A percentile compares a stretch with the other conserved stretches of the same genome.
Conservation (phyloP, 2,329 filamentous ascomycete species). For the Fusarium nygamai region DNA sequence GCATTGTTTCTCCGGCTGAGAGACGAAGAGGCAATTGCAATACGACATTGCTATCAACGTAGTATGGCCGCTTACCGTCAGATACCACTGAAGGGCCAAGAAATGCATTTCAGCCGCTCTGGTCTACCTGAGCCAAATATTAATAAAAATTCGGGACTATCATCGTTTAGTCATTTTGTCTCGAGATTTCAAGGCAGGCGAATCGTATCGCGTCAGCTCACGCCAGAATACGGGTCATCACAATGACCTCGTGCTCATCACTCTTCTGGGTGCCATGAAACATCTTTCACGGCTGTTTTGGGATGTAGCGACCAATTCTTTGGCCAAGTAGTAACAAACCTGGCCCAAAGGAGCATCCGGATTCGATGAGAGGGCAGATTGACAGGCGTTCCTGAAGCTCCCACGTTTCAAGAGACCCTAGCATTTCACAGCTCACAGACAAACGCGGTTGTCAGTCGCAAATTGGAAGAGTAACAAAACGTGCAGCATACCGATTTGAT, state of each 20-base stretch:
- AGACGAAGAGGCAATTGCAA: constrained; percentile 2
- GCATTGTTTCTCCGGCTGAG: constrained; percentile 10
- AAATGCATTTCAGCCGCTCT: constrained; percentile 6
- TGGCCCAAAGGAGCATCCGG: constrained; percentile 22
- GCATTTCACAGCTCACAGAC: constrained; percentile 17
- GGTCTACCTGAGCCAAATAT: constrained; percentile 22
- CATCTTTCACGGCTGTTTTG: constrained; percentile 21
- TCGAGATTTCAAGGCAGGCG: constrained; percentile 18
- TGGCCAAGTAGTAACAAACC: constrained; percentile 3
- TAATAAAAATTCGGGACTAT: constrained; percentile 10
- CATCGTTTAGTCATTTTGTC: constrained; percentile 28
- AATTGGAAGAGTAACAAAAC: constrained; percentile 35
- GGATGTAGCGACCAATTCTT: constrained; percentile 18
- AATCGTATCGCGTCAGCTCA: constrained; percentile 30
- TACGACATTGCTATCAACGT: constrained; percentile 3
- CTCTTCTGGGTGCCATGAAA: constrained; percentile 34
- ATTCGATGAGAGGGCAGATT: constrained; percentile 19
- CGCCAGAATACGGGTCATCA: constrained; percentile 21
- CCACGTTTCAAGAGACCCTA: constrained; percentile 41
- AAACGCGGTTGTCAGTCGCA: constrained; percentile 33
- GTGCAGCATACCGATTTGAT: constrained; percentile 44
- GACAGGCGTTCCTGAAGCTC: constrained; percentile 27
- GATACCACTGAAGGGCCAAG: constrained; percentile 14
- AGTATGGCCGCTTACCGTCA: constrained; percentile 32
- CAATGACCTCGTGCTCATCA: constrained; percentile 15